Base-by-base conservation (phyloP, 2,329 filamentous ascomycete species). In the Apiospora rasikravindrae region DNA sequence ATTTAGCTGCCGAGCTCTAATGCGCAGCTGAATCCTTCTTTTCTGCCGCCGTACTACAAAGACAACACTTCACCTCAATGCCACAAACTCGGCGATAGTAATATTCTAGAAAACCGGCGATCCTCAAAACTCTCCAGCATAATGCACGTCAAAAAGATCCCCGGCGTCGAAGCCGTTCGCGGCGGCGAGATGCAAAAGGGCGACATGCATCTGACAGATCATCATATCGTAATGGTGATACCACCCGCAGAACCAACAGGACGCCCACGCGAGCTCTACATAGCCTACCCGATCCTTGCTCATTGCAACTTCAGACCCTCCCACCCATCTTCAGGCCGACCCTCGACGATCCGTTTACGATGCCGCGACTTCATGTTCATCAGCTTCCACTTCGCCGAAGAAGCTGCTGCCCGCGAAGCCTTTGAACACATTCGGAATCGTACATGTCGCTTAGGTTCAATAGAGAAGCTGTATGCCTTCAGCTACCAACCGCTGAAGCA, bases 341-440 rank as follows among this genome's bases (percentile, higher is more conserved):
- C 91, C 44, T 94, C 95, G 7, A 93, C 94, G 3, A 94, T 99
- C 79, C 92, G 96, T 70, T 85, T 99, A 74, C 92, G 95, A 70
- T 95, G 95, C 80, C 93, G 96, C 72, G 96, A 99, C 85, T 98
- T 99, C 81, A 96, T 91, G 68, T 98, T 95, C 82, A 91, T 98
- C 73, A 95, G 94, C 74, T 95, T 99, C 83, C 95, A 95, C 82
- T 97, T 99, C 80, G 80, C 85, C 26, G 90, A 92, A 71, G 92
- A 95, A 78, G 88, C 88, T 70, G 87, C 91, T 75, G 96, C 94
- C 11, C 90, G 93, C 72, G 94, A 97, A 75, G 93, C 93, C 0
- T 99, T 95, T 81, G 95, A 98, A 72, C 95, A 91, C 74, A 94
- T 99, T 75, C 93, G 92, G 74, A 84, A 87, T 61, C 90, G 94